Evolutionary conservation across 805 yeast genomes (phyloP).

Genomic region (Candida piceae): DNA sequence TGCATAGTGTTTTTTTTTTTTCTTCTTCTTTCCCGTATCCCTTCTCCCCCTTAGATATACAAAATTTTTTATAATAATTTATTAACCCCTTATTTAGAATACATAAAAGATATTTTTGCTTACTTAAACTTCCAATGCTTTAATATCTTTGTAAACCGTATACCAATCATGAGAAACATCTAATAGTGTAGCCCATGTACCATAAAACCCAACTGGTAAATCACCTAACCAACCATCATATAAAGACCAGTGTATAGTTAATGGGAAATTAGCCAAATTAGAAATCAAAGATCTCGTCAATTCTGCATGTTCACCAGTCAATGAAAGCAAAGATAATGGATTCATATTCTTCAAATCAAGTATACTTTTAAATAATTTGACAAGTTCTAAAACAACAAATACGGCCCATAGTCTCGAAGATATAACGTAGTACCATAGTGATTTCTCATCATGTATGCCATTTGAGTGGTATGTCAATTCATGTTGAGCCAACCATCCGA

Average conservation of each 20-base stretch:
- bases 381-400: conserved; percentile 29
- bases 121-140: conserved; percentile 3
- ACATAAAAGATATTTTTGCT: too few relatives aligned
- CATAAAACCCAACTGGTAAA: conserved; percentile 31
- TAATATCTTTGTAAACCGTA: conserved; percentile 13
- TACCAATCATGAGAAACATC: conserved; percentile 22
- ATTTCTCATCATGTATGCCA: conserved; percentile 1
- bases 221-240: conserved; percentile 29
- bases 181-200: conserved; percentile 24
- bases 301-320: conserved; percentile 8
- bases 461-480: conserved; percentile 24
- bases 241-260: conserved; percentile 35
- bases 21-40: too few relatives aligned
- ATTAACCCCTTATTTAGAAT: too few relatives aligned
- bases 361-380: conserved; percentile 14
- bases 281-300: conserved; percentile 20
- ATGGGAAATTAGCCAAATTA: conserved; percentile 32
- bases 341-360: conserved; percentile 5
- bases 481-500: conserved; percentile 31
- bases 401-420: conserved; percentile 33
- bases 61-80: too few relatives aligned
- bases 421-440: conserved; percentile 27
- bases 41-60: too few relatives aligned
- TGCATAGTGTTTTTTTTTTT: too few relatives aligned
- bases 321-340: conserved; percentile 2